Evolutionary conservation across 2,329 filamentous ascomycete species (phyloP), one percentile per base, ranked within the genome.

Genomic region (Arthrinium phaeospermum): DNA sequence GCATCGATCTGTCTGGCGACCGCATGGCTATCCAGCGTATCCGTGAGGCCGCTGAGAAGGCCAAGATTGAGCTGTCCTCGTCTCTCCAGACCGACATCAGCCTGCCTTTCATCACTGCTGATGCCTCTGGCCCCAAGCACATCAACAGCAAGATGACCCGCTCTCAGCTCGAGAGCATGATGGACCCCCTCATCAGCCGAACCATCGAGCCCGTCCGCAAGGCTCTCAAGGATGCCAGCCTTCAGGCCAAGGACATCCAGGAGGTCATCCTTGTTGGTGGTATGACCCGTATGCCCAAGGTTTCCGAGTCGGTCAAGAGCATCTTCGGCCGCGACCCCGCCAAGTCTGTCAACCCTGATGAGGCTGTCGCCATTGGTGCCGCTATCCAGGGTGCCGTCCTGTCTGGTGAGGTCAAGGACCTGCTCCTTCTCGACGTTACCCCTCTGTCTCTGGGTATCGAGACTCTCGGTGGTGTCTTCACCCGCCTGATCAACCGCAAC

Each of bases 221-320:
- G 91, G 96, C 95, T 27, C 89, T 98, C 74, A 98, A 98, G 91
- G 96, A 98, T 85, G 96, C 96, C 83, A 91, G 92, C 85, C 91
- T 98, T 67, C 88, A 94, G 84, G 91, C 95, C 79, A 97, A 95
- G 88, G 95, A 98, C 75, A 97, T 98, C 82, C 94, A 98, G 86
- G 96, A 98, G 83, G 94, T 98, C 78, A 98, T 98, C 83, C 92
- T 98, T 61, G 96, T 98, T 71, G 96, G 96, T 91, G 96, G 96
- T 86, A 98, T 98, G 95, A 98, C 96, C 79, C 96, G 96, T 88
- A 98, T 98, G 95, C 96, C 96, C 83, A 98, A 98, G 93, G 96
- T 98, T 77, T 89, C 91, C 75, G 95, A 98, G 88, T 96, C 95
- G 64, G 95, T 98, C 84, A 98, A 98, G 93, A 91, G 88, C 88